Percentiles rank a stretch among this genome's conserved stretches.
Evolutionary conservation across 495 filamentous ascomycete species (phyloP).

Genomic region (Trichoderma gamsii): DNA sequence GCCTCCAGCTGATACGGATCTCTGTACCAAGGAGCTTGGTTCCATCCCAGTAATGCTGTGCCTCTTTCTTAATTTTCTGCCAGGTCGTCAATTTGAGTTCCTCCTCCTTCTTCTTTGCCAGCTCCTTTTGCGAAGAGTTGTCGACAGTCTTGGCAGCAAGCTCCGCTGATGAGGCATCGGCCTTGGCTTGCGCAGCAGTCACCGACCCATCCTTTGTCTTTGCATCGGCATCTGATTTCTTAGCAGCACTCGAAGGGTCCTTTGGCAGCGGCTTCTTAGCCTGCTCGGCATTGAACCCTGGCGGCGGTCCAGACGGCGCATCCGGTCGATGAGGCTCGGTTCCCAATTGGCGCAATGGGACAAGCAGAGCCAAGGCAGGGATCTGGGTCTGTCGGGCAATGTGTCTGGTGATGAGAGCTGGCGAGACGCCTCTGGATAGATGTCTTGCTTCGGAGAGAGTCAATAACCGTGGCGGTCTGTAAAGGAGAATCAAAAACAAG

Average conservation of each 20-base stretch:
- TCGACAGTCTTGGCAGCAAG: constrained; percentile 29
- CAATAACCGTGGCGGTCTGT: neutral
- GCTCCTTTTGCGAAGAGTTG: constrained; percentile 20
- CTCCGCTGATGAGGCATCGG: constrained; percentile 28
- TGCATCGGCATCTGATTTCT: constrained; percentile 32
- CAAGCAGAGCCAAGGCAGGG: constrained; percentile 58
- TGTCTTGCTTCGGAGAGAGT: constrained; percentile 19
- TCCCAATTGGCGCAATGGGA: constrained; percentile 57
- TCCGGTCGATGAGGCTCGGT: constrained; percentile 59
- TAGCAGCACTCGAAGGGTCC: constrained; percentile 34
- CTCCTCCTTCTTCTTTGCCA: constrained; percentile 50
- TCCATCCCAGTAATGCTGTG: constrained; percentile 95
- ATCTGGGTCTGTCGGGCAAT: constrained; percentile 29
- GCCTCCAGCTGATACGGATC: constrained; percentile 80
- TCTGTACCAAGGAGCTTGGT: constrained; percentile 95
- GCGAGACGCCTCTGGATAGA: constrained; percentile 6
- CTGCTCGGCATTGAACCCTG: constrained; percentile 85
- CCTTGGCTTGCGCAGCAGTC: constrained; percentile 27
- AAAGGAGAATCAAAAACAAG: neutral
- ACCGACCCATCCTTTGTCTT: constrained; percentile 26
- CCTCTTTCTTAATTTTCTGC: constrained; percentile 90
- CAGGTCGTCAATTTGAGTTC: constrained; percentile 77
- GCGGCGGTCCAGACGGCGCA: constrained; percentile 63
- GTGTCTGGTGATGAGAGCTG: constrained; percentile 26
- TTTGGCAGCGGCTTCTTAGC: constrained; percentile 78